Percentiles rank a stretch among this genome's conserved stretches.
Conservation (phyloP, 768 basidiomycete genomes). For the Mycena epipterygia region DNA sequence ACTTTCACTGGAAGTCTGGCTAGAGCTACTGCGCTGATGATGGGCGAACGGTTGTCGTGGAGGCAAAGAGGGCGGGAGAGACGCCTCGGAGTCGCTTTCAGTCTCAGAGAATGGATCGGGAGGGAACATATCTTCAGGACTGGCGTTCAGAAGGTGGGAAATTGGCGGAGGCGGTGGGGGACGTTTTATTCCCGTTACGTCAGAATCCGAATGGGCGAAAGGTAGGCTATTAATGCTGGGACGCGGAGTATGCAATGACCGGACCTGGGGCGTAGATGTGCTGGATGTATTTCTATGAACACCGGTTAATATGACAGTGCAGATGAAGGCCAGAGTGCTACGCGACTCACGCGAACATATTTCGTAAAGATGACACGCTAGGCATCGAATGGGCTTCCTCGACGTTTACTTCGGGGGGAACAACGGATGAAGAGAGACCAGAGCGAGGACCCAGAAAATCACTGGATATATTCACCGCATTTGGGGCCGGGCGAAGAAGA, state of each 20-base stretch:
- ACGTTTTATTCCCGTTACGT: constrained; percentile 33
- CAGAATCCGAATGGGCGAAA: constrained; percentile 38
- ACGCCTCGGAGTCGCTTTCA: constrained; percentile 37
- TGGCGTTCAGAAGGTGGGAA: constrained; percentile 28
- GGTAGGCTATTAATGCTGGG: constrained; percentile 36
- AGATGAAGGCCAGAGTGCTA: neutral
- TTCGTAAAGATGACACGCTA: constrained; percentile 59
- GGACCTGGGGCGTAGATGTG: constrained; percentile 1
- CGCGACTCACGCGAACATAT: constrained; percentile 63
- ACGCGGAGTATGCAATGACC: constrained; percentile 21
- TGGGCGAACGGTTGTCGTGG: constrained; percentile 27
- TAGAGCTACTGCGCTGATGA: constrained; percentile 51
- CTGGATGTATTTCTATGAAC: constrained; percentile 30
- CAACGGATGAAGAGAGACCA: constrained; percentile 17
- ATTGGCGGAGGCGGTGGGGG: constrained; percentile 38
- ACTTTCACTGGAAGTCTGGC: constrained; percentile 56
- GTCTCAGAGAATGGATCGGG: constrained; percentile 32
- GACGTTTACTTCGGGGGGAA: constrained; percentile 8
- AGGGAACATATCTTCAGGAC: constrained; percentile 33
- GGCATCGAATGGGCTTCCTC: constrained; percentile 39
- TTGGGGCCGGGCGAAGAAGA: constrained; percentile 61
- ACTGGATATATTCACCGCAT: constrained; percentile 22
- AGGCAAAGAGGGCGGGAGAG: constrained; percentile 40
- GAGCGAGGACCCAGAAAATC: constrained; percentile 22
- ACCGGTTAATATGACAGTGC: constrained; percentile 26